Evolutionary conservation across 2,329 filamentous ascomycete genomes (phyloP).

Genomic region (Trichoderma semiorbis): DNA sequence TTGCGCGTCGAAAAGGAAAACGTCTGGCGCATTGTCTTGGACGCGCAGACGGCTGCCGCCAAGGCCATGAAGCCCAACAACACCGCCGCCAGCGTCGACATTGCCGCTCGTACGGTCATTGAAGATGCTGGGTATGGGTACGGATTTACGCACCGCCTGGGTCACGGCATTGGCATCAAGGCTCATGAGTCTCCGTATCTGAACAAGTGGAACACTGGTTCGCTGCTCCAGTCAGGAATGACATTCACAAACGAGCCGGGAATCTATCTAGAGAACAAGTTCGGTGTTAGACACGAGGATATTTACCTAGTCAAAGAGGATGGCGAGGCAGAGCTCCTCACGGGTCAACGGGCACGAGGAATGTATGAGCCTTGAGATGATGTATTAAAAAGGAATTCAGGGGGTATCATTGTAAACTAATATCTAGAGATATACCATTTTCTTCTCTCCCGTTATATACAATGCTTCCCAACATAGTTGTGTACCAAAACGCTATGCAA

Average conservation of each 20-base stretch:
- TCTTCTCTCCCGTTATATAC: neutral
- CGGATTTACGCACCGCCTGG: slow-evolving; percentile 58
- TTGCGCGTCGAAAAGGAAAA: slow-evolving; percentile 48
- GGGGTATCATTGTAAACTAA: slow-evolving; percentile 20
- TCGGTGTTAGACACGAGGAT: slow-evolving; percentile 62
- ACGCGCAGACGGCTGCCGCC: slow-evolving; percentile 57
- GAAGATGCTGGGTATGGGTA: slow-evolving; percentile 43
- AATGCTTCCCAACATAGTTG: neutral
- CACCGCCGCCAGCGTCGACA: slow-evolving; percentile 58
- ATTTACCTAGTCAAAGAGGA: slow-evolving; percentile 54
- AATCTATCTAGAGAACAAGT: slow-evolving; percentile 56
- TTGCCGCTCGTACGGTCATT: slow-evolving; percentile 57
- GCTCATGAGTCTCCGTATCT: slow-evolving; percentile 63
- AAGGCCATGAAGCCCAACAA: slow-evolving; percentile 46
- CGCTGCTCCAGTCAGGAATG: slow-evolving; percentile 53
- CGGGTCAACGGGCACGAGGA: slow-evolving; percentile 47
- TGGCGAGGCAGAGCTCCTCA: slow-evolving; percentile 53
- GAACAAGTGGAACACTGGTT: slow-evolving; percentile 56
- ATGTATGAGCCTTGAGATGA: slow-evolving; percentile 48
- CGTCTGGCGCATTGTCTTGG: slow-evolving; percentile 59
- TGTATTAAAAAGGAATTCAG: neutral
- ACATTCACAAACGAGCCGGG: slow-evolving; percentile 62
- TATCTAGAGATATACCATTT: slow-evolving; percentile 10
- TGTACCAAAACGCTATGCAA: neutral
- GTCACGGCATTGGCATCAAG: slow-evolving; percentile 64